phyloP scores from a whole-genome alignment of 306 rosid species.

The Astragalus glycyphyllos region DNA sequence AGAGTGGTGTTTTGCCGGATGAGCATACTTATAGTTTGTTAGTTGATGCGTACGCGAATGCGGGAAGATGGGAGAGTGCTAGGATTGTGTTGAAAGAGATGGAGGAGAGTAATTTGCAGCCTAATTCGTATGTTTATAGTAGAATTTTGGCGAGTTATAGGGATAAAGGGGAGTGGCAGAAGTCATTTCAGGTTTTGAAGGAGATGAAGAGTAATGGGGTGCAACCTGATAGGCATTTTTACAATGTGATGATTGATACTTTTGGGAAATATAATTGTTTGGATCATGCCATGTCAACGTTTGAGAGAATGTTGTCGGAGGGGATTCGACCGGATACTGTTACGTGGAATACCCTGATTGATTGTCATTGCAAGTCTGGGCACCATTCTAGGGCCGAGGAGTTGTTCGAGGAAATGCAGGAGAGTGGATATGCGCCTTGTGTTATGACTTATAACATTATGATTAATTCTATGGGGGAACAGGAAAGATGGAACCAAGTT shows the following conservation, averaged over 20 bases:
- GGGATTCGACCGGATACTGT: conserved; percentile 78
- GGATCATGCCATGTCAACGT: conserved; percentile 81
- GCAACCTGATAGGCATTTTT: conserved; percentile 81
- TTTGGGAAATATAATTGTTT: conserved; percentile 85
- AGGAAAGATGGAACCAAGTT: conserved; percentile 81
- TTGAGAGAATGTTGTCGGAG: conserved; percentile 77
- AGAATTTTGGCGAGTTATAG: conserved; percentile 83
- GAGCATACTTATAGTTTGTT: conserved; percentile 82
- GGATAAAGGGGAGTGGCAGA: conserved; percentile 93
- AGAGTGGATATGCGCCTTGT: conserved; percentile 69
- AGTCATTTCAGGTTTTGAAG: conserved; percentile 80
- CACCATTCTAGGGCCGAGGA: conserved; percentile 67
- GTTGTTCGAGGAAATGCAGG: conserved; percentile 87
- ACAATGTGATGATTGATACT: conserved; percentile 94
- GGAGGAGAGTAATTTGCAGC: conserved; percentile 79
- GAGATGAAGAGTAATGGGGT: conserved; percentile 86
- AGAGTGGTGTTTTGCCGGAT: conserved; percentile 71
- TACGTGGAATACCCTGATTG: conserved; percentile 89
- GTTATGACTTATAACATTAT: conserved; percentile 76
- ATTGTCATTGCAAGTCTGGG: conserved; percentile 78
- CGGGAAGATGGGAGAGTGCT: conserved; percentile 91
- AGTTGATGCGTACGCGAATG: conserved; percentile 77
- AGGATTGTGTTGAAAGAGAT: conserved; percentile 85
- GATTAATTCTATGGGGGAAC: conserved; percentile 83
- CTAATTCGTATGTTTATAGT: conserved; percentile 70